Conservation (phyloP, 2,329 filamentous ascomycete genomes). For the Aspergillus chevalieri region DNA sequence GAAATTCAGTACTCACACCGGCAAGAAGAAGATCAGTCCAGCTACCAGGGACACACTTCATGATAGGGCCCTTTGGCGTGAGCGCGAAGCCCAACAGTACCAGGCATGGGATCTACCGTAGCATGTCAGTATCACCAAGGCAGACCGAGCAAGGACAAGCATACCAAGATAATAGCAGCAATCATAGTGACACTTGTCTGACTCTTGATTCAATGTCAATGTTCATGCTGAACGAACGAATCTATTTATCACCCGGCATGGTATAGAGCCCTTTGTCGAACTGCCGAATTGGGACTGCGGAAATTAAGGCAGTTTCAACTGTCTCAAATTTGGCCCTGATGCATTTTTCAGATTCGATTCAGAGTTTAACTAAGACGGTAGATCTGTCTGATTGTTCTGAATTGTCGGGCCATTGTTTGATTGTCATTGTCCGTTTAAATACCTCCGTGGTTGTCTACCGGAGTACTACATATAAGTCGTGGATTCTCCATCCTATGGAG, state of each 20-base stretch:
- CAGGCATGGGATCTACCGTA: slow-evolving; percentile 6
- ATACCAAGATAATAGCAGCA: slow-evolving; percentile 7
- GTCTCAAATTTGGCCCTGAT: neutral
- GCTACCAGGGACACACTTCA: slow-evolving; percentile 10
- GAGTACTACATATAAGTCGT: neutral
- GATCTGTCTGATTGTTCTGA: neutral
- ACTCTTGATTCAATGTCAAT: too few relatives aligned
- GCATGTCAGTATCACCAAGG: neutral
- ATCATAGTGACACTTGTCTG: neutral
- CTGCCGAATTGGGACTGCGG: neutral
- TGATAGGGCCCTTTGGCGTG: slow-evolving; percentile 13
- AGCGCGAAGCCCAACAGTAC: slow-evolving; percentile 12
- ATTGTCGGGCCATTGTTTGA: neutral
- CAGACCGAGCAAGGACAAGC: neutral
- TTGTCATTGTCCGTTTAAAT: neutral
- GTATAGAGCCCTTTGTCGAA: neutral
- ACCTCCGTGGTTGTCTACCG: too few relatives aligned
- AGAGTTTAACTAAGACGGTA: neutral
- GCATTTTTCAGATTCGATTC: neutral
- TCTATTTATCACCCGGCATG: neutral
- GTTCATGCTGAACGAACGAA: neutral
- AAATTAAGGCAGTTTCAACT: neutral
- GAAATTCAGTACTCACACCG: slow-evolving; percentile 9
- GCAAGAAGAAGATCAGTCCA: slow-evolving; percentile 11
- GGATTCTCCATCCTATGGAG: neutral